phyloP scores from a whole-genome alignment of 352 stramenopile species.

The Globisporangium iwayamae region DNA sequence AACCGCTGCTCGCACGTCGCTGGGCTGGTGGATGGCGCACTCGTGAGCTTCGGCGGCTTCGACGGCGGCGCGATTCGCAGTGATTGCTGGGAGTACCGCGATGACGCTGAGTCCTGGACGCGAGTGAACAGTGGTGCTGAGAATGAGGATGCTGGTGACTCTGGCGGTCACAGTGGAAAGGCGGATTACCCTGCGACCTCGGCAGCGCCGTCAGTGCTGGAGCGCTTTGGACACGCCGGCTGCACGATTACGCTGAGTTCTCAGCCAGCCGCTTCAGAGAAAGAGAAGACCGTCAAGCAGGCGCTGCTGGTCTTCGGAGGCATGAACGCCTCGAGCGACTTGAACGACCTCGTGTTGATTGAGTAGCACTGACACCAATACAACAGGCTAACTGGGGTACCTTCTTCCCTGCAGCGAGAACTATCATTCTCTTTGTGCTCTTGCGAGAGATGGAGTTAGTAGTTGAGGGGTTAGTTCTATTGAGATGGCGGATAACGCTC shows the following conservation, averaged over 20 bases:
- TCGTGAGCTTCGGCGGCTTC: constrained; percentile 57
- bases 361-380: not conserved
- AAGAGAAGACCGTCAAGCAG: not conserved
- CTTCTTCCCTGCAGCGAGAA: not conserved
- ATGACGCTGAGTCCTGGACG: constrained; percentile 48
- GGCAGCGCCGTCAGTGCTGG: not conserved
- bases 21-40: constrained; percentile 19
- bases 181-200: constrained; percentile 10
- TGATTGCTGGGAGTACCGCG: constrained; percentile 44
- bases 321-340: constrained; percentile 45
- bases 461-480: constrained; percentile 32
- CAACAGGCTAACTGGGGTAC: not conserved
- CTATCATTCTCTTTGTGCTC: not conserved
- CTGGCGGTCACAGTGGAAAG: not conserved
- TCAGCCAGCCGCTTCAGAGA: not conserved
- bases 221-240: constrained; percentile 42
- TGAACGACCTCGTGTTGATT: constrained; percentile 39
- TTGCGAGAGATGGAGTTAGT: constrained; percentile 1
- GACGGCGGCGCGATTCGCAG: constrained; percentile 40
- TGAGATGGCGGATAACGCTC: constrained; percentile 12
- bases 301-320: constrained; percentile 52
- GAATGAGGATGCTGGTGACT: not conserved
- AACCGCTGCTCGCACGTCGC: constrained; percentile 46
- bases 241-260: constrained; percentile 5
- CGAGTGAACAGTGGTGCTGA: not conserved